Percentiles rank a stretch among this genome's conserved stretches.
These are phyloP conservation scores for Colletotrichum sp. DNA, from an alignment of 2,329 filamentous ascomycete species.

Conservation along the genomic window DNA sequence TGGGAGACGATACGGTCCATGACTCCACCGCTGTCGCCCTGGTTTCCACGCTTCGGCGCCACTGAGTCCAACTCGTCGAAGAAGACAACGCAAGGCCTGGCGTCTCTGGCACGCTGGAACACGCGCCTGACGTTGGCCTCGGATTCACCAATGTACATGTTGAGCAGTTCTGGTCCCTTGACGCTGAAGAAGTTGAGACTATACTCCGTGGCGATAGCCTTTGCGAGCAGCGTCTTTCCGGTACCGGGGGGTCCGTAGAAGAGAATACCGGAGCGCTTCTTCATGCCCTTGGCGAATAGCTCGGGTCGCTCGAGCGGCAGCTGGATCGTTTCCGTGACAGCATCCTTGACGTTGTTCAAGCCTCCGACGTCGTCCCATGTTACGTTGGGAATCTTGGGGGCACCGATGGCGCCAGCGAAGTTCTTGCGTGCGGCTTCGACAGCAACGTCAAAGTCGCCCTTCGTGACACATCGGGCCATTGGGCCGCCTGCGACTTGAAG, in stretches of 20 bases:
- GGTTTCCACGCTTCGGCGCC: constrained; percentile 94
- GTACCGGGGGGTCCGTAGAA: constrained; percentile 93
- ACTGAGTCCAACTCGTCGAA: constrained; percentile 94
- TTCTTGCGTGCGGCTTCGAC: constrained; percentile 97
- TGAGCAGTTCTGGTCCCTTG: constrained; percentile 88
- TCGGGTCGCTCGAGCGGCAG: constrained; percentile 90
- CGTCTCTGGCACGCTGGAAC: constrained; percentile 86
- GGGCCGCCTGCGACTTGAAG: constrained; percentile 88
- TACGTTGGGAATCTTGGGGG: constrained; percentile 97
- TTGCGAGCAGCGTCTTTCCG: constrained; percentile 90
- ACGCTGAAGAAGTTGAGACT: constrained; percentile 94
- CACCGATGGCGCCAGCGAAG: constrained; percentile 96
- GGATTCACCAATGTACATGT: constrained; percentile 96
- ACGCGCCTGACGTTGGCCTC: constrained; percentile 91
- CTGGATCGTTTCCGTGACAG: constrained; percentile 96
- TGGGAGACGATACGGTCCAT: constrained; percentile 99
- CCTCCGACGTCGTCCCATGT: constrained; percentile 96
- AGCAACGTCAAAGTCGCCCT: constrained; percentile 86
- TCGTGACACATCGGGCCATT: constrained; percentile 77
- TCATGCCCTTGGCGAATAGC: constrained; percentile 96
- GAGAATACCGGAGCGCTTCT: constrained; percentile 88
- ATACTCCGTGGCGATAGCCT: constrained; percentile 93
- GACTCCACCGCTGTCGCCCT: constrained; percentile 95
- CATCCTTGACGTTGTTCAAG: constrained; percentile 91
- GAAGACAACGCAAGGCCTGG: constrained; percentile 88